Evolutionary conservation across 768 basidiomycete species (phyloP).

Genomic region (Termitomyces sp.): DNA sequence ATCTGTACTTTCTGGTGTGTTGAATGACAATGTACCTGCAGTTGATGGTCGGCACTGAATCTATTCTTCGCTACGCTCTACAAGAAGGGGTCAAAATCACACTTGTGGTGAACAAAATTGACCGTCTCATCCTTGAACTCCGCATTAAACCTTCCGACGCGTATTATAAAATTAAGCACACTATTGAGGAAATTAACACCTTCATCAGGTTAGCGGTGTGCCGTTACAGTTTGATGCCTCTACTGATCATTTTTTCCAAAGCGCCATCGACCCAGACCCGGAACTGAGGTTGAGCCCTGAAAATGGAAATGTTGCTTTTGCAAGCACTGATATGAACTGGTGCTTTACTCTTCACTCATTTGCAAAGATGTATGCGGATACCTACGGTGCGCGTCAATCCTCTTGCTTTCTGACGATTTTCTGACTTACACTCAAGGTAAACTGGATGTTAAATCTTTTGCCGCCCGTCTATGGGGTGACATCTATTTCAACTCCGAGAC

Average conservation of each 20-base stretch:
- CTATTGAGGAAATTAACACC: conserved; percentile 96
- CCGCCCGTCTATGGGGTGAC: conserved; percentile 94
- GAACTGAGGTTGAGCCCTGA: conserved; percentile 89
- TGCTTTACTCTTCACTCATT: conserved; percentile 94
- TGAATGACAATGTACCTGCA: conserved; percentile 21
- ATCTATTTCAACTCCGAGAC: conserved; percentile 86
- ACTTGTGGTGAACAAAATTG: conserved; percentile 96
- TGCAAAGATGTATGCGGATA: conserved; percentile 93
- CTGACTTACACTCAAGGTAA: conserved; percentile 38
- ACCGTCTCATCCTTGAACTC: conserved; percentile 93
- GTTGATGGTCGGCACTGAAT: conserved; percentile 93
- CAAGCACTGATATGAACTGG: conserved; percentile 96
- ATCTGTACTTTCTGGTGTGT: neutral
- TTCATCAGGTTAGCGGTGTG: conserved; percentile 71
- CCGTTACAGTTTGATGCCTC: neutral
- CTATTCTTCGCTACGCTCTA: conserved; percentile 81
- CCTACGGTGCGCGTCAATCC: conserved; percentile 56
- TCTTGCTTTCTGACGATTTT: neutral
- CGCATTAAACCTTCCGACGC: conserved; percentile 94
- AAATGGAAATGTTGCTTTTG: conserved; percentile 94
- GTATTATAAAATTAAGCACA: conserved; percentile 98
- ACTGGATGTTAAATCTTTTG: conserved; percentile 81
- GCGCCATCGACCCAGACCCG: conserved; percentile 84
- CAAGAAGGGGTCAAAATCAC: conserved; percentile 88
- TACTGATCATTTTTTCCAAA: conserved; percentile 19